Evolutionary conservation across 441 rosid genomes (phyloP).

Genomic region (Populus hybrid): DNA sequence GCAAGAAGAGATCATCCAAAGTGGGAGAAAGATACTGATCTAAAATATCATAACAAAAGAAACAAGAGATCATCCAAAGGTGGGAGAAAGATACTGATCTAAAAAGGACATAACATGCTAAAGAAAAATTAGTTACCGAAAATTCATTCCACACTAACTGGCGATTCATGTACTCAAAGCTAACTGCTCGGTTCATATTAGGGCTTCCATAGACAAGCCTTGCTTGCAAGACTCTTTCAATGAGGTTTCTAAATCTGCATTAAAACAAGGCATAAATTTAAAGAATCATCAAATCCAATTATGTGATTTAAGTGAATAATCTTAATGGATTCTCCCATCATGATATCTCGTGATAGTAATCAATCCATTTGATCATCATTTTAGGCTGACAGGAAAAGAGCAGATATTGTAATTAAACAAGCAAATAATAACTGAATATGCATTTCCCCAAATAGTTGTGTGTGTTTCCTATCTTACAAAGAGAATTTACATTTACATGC

Average conservation of each 20-base stretch:
- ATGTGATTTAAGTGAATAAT: not conserved
- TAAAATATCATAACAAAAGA: not conserved
- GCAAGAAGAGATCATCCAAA: not conserved
- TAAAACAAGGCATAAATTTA: constrained; percentile 9
- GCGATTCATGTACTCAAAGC: constrained; percentile 98
- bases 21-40: not conserved
- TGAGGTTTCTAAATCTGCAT: constrained; percentile 83
- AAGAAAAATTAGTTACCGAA: constrained; percentile 52
- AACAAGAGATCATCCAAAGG: not conserved
- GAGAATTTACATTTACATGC: not conserved
- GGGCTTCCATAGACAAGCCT: constrained; percentile 91
- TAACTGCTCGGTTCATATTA: constrained; percentile 90
- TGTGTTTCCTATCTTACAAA: not conserved
- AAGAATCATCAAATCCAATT: constrained; percentile 10
- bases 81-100: not conserved
- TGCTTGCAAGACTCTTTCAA: constrained; percentile 83
- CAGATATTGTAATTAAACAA: not conserved
- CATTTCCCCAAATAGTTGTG: not conserved
- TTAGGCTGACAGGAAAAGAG: not conserved
- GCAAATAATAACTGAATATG: not conserved
- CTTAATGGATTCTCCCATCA: not conserved
- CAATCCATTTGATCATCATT: not conserved
- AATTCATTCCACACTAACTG: constrained; percentile 99
- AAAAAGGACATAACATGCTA: not conserved
- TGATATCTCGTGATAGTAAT: not conserved